A percentile compares a stretch with the other conserved stretches of the same genome.
These are phyloP conservation scores for Populus pruinosa DNA, from an alignment of 345 rosid genomes.

Conservation along the genomic window DNA sequence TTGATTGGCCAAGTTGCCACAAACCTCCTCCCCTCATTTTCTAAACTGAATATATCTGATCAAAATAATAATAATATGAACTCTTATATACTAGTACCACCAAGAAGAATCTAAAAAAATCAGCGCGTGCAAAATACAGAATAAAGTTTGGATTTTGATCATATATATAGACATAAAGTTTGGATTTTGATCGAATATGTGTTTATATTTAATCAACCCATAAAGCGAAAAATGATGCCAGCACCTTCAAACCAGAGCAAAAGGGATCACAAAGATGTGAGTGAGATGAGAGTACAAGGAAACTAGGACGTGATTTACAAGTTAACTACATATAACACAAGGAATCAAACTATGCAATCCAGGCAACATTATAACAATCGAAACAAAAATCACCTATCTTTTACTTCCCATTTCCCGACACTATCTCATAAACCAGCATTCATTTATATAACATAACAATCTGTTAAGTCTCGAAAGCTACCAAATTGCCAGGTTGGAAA, in stretches of 20 bases:
- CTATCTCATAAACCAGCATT: background rate
- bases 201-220: background rate
- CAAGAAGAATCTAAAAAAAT: background rate
- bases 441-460: background rate
- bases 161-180: background rate
- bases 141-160: background rate
- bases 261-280: background rate
- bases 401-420: background rate
- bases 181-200: background rate
- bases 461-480: background rate
- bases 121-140: background rate
- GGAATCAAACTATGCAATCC: background rate
- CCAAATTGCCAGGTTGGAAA: background rate
- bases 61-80: slow-evolving; percentile 11
- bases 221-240: background rate
- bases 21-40: slow-evolving; percentile 91
- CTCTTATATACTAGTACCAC: background rate
- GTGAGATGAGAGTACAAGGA: background rate
- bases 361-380: background rate
- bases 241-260: background rate
- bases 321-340: background rate
- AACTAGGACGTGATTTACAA: background rate
- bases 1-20: slow-evolving; percentile 96
- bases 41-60: slow-evolving; percentile 27
- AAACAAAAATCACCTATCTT: background rate